Evolutionary conservation across 345 rosid genomes (phyloP).

Genomic region (Euphorbia lathyris): DNA sequence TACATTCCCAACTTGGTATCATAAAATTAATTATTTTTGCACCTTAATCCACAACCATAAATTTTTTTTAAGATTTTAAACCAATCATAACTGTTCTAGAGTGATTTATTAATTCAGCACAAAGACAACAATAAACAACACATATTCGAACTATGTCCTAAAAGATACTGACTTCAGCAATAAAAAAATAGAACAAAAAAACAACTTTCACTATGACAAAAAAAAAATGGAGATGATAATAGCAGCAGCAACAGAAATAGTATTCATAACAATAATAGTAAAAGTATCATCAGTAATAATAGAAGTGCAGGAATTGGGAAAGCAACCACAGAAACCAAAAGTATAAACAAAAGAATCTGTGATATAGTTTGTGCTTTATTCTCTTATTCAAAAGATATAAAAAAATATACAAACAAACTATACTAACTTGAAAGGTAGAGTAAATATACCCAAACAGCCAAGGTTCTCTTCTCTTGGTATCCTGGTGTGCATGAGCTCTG

Average conservation of each 20-base stretch:
- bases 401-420: not conserved
- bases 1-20: not conserved
- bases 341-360: not conserved
- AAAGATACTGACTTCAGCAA: not conserved
- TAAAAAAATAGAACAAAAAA: not conserved
- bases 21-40: not conserved
- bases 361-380: not conserved
- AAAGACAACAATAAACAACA: not conserved
- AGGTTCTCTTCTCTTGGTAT: slow-evolving; percentile 96
- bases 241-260: not conserved
- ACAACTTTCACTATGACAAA: not conserved
- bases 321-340: not conserved
- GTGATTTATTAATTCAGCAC: not conserved
- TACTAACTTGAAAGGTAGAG: not conserved
- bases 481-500: slow-evolving; percentile 97
- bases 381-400: not conserved
- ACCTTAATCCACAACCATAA: not conserved
- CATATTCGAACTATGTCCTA: not conserved
- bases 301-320: not conserved
- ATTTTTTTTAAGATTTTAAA: not conserved
- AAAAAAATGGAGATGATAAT: not conserved
- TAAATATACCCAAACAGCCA: slow-evolving; percentile 86
- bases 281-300: not conserved
- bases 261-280: not conserved
- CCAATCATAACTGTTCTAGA: not conserved